phyloP scores from a whole-genome alignment of 371 early-diverging fungal genomes.

The Choanephora cucurbitarum region DNA sequence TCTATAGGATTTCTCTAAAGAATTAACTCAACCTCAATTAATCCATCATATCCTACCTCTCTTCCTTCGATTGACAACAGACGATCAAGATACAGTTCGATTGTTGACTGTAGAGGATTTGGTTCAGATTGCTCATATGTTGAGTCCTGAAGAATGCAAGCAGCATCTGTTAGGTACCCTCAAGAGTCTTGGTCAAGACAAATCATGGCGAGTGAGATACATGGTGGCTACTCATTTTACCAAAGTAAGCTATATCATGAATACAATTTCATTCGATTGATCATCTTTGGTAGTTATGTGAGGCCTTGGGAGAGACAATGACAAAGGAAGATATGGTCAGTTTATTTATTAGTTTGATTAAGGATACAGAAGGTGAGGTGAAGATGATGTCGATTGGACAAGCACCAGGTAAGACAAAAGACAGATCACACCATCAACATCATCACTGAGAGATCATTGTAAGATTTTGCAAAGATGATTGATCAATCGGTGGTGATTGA shows the following conservation, averaged over 20 bases:
- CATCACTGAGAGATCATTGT: too few relatives aligned
- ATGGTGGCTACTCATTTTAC: constrained; percentile 96
- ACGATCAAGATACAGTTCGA: constrained; percentile 97
- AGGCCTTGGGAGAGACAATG: constrained; percentile 38
- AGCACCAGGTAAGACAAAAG: constrained; percentile 66
- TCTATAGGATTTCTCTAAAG: constrained; percentile 20
- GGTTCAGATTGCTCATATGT: constrained; percentile 82
- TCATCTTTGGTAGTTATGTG: constrained; percentile 27
- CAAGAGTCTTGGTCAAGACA: constrained; percentile 81
- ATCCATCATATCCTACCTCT: constrained; percentile 69
- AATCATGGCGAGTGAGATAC: constrained; percentile 97
- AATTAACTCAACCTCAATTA: constrained; percentile 72
- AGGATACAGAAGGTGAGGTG: constrained; percentile 98
- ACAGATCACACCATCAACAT: not conserved
- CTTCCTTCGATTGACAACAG: constrained; percentile 77
- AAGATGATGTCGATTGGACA: constrained; percentile 87
- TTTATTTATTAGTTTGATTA: constrained; percentile 72
- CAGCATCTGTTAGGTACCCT: constrained; percentile 73
- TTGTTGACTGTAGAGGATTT: constrained; percentile 92
- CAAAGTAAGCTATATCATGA: constrained; percentile 50
- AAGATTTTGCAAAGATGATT: constrained; percentile 73
- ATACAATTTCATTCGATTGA: not conserved
- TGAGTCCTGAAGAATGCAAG: constrained; percentile 79
- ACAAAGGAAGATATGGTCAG: constrained; percentile 40
- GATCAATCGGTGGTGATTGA: constrained; percentile 77